Evolutionary conservation across 2,329 filamentous ascomycete genomes (phyloP).

Genomic region (Colletotrichum spinosum): DNA sequence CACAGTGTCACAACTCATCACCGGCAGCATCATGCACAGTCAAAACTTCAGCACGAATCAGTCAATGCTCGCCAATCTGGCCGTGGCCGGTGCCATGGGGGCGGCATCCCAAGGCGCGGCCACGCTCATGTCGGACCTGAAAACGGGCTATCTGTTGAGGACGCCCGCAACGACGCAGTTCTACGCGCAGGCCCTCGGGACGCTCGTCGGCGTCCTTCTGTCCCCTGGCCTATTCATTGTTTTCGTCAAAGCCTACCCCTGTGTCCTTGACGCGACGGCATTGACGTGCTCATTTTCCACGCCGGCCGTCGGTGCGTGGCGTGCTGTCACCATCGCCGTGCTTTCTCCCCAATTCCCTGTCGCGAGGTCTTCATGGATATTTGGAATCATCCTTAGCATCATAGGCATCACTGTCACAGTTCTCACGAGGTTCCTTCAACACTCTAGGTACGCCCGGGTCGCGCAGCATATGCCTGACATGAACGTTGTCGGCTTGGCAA

Average conservation of each 20-base stretch:
- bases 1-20: conserved; percentile 8
- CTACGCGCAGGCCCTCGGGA: conserved; percentile 1
- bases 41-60: neutral
- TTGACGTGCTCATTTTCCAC: neutral
- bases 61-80: neutral
- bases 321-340: neutral
- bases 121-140: neutral
- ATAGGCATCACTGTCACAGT: neutral
- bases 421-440: neutral
- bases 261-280: neutral
- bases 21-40: neutral
- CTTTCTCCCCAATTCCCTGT: neutral
- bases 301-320: conserved; percentile 1
- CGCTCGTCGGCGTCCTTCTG: neutral
- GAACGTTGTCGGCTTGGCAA: neutral
- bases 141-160: conserved; percentile 2
- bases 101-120: neutral
- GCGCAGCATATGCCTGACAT: neutral
- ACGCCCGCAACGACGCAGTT: neutral
- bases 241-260: conserved; percentile 2
- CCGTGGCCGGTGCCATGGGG: neutral
- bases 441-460: too few species aligned
- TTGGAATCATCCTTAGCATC: neutral
- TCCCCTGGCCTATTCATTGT: neutral
- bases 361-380: neutral